Conservation (phyloP, 2,329 filamentous ascomycete species). For the Monascus ruber region DNA sequence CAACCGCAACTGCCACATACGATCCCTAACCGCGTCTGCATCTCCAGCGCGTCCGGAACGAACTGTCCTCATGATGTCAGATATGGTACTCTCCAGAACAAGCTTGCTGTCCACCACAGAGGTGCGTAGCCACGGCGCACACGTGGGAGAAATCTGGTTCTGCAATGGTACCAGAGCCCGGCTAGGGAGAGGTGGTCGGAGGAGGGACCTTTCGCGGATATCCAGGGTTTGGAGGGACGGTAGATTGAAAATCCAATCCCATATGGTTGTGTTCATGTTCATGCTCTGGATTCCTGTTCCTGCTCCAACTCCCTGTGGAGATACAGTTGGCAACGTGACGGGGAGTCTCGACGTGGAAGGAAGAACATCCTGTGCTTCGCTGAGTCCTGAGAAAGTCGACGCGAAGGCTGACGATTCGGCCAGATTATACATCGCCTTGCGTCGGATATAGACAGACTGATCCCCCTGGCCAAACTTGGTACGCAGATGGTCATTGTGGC, state of each 20-base stretch:
- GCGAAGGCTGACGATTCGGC: conserved; percentile 53
- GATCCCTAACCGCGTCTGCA: conserved; percentile 41
- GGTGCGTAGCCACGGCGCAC: conserved; percentile 41
- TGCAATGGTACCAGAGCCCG: conserved; percentile 24
- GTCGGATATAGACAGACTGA: conserved; percentile 63
- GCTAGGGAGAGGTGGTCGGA: conserved; percentile 42
- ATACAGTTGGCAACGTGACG: conserved; percentile 12
- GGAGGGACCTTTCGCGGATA: conserved; percentile 54
- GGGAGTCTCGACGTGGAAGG: conserved; percentile 15
- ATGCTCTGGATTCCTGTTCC: conserved; percentile 12
- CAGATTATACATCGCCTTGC: conserved; percentile 56
- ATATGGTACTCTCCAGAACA: conserved; percentile 45
- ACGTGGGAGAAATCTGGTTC: conserved; percentile 15
- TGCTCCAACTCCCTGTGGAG: conserved; percentile 11
- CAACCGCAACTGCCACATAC: conserved; percentile 50
- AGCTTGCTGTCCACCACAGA: conserved; percentile 63
- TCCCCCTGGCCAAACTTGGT: conserved; percentile 51
- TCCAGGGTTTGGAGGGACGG: conserved; percentile 43
- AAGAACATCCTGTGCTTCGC: conserved; percentile 42
- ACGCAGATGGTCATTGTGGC: conserved; percentile 48
- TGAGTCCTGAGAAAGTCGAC: conserved; percentile 63
- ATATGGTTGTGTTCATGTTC: conserved; percentile 34
- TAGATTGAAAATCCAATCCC: conserved; percentile 66
- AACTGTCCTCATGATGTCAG: conserved; percentile 20
- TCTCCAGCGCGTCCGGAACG: conserved; percentile 17